Percentiles rank a stretch among this genome's conserved stretches.
Evolutionary conservation across 495 filamentous ascomycete species (phyloP).

Genomic region (Rostrohypoxylon terebratum): DNA sequence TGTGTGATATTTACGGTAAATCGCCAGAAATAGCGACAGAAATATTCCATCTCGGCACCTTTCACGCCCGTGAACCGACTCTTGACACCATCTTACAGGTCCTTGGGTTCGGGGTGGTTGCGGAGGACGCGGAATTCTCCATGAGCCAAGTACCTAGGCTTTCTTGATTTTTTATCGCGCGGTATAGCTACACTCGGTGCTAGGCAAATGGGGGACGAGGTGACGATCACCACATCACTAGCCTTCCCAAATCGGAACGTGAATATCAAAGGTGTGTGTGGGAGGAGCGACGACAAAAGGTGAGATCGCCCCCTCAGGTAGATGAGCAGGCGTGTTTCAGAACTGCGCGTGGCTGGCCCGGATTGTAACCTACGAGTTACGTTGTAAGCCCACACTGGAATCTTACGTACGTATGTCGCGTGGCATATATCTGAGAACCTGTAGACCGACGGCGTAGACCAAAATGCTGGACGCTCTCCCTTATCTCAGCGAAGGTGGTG

Average conservation of each 20-base stretch:
- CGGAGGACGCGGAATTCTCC: neutral
- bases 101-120: neutral
- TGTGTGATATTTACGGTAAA: neutral
- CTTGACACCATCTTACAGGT: conserved; percentile 1
- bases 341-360: conserved; percentile 27
- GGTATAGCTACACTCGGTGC: neutral
- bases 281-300: neutral
- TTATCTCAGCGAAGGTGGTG: neutral
- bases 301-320: conserved; percentile 16
- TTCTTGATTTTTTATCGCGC: neutral
- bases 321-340: conserved; percentile 33
- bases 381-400: conserved; percentile 5
- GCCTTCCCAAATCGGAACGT: conserved; percentile 16
- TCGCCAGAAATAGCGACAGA: conserved; percentile 17
- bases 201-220: neutral
- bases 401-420: conserved; percentile 36
- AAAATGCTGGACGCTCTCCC: neutral
- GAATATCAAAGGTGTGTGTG: neutral
- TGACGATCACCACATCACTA: neutral
- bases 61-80: conserved; percentile 10
- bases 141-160: neutral
- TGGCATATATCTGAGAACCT: conserved; percentile 16
- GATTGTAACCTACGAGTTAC: conserved; percentile 12
- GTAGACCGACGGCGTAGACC: conserved; percentile 18
- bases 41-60: conserved; percentile 11